Conservation (phyloP, 129 eudicot species). For the Scalesia atractyloides region DNA sequence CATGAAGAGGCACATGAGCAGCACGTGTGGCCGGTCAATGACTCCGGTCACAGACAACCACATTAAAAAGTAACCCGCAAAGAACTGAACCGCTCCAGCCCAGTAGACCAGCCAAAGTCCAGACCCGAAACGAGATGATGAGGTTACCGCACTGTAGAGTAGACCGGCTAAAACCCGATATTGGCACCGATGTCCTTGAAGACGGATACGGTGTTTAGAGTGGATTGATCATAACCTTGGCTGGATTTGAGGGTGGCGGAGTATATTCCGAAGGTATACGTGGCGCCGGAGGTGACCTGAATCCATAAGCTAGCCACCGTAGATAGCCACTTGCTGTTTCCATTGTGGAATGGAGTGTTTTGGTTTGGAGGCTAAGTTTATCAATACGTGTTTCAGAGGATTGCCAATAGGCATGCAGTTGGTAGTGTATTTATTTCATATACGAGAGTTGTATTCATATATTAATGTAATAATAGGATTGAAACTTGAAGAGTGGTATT, state of each 20-base stretch:
- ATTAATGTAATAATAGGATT: too few relatives aligned
- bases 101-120: conserved; percentile 67
- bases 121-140: neutral
- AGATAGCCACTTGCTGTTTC: conserved; percentile 65
- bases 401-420: too few relatives aligned
- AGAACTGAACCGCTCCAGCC: conserved; percentile 68
- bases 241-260: conserved; percentile 73
- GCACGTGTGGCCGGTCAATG: conserved; percentile 47
- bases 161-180: conserved; percentile 81
- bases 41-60: conserved; percentile 75
- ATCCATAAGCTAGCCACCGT: conserved; percentile 88
- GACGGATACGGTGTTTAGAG: conserved; percentile 84
- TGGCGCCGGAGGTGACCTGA: conserved; percentile 77
- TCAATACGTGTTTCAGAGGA: too few relatives aligned
- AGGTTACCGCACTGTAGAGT: conserved; percentile 54
- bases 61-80: conserved; percentile 67
- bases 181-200: conserved; percentile 95
- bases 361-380: too few relatives aligned
- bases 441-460: too few relatives aligned
- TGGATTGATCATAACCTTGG: conserved; percentile 72
- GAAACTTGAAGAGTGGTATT: too few relatives aligned
- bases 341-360: conserved; percentile 9
- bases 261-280: conserved; percentile 85
- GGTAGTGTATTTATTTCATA: too few relatives aligned
- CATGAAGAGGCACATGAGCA: conserved; percentile 74